Evolutionary conservation across 768 basidiomycete species (phyloP).

Genomic region (Termitomyces sp.): DNA sequence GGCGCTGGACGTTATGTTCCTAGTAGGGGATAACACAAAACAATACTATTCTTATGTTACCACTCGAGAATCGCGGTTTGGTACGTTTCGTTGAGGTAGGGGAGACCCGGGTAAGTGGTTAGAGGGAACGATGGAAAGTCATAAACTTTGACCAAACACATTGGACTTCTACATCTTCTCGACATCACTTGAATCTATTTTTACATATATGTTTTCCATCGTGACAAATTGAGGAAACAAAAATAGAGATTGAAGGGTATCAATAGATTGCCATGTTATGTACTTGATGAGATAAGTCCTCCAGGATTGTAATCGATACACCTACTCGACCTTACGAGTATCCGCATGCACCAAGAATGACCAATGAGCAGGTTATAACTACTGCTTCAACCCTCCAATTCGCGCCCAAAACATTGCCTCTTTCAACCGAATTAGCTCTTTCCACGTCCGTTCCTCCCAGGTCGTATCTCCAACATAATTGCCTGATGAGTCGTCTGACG

Average conservation of each 20-base stretch:
- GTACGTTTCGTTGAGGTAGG: neutral
- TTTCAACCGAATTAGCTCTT: conserved; percentile 62
- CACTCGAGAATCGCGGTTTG: neutral
- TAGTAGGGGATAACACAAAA: neutral
- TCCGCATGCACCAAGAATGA: neutral
- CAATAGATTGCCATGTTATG: neutral
- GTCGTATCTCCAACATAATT: conserved; percentile 59
- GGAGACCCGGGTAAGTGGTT: neutral
- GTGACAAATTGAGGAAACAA: too few relatives aligned
- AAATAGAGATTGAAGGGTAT: conserved; percentile 1
- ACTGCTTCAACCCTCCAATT: conserved; percentile 45
- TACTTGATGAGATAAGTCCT: conserved; percentile 2
- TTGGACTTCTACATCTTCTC: neutral
- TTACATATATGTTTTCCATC: neutral
- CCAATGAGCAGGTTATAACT: neutral
- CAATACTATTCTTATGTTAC: neutral
- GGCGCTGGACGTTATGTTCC: neutral
- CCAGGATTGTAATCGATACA: conserved; percentile 2
- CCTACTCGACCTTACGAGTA: neutral
- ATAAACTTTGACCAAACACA: neutral
- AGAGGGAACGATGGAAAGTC: neutral
- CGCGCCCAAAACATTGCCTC: conserved; percentile 89
- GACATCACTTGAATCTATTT: neutral
- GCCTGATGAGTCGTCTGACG: conserved; percentile 21
- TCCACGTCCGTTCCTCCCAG: conserved; percentile 88